A percentile compares a stretch with the other conserved stretches of the same genome.
Conservation (phyloP, 2,329 filamentous ascomycete species). For the Botryotinia narcissicola region DNA sequence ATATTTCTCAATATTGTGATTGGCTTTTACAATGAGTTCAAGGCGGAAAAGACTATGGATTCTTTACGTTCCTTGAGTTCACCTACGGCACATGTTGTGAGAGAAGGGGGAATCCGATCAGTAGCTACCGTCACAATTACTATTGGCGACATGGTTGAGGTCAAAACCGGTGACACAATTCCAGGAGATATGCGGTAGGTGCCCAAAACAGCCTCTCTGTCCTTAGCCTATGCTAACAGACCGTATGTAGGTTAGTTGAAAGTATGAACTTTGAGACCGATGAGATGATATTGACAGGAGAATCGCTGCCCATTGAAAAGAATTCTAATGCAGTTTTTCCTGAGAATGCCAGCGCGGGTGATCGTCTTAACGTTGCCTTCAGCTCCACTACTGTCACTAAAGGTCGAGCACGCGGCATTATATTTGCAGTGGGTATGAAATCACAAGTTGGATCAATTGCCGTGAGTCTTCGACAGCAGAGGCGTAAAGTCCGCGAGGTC, state of each 20-base stretch:
- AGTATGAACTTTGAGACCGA: constrained; percentile 57
- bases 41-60: constrained; percentile 53
- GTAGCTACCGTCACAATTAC: constrained; percentile 55
- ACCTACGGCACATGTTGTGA: constrained; percentile 50
- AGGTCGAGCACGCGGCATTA: constrained; percentile 58
- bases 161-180: constrained; percentile 48
- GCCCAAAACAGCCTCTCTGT: not conserved
- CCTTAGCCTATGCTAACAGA: constrained; percentile 21
- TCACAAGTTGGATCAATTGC: constrained; percentile 67
- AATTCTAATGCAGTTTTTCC: constrained; percentile 48
- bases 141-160: constrained; percentile 56
- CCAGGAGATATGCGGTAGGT: constrained; percentile 43
- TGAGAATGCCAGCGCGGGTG: constrained; percentile 44
- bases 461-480: constrained; percentile 53
- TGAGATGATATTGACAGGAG: constrained; percentile 61
- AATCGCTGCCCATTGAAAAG: constrained; percentile 59
- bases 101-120: constrained; percentile 49
- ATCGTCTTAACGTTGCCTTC: constrained; percentile 60
- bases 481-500: constrained; percentile 46
- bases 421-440: constrained; percentile 58
- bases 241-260: constrained; percentile 44
- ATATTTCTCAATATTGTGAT: constrained; percentile 58
- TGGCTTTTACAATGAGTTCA: constrained; percentile 54
- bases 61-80: constrained; percentile 50
- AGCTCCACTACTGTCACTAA: constrained; percentile 61